Evolutionary conservation across 805 yeast genomes (phyloP), one percentile per base, ranked within the genome.

Genomic region (Candida adriatica): DNA sequence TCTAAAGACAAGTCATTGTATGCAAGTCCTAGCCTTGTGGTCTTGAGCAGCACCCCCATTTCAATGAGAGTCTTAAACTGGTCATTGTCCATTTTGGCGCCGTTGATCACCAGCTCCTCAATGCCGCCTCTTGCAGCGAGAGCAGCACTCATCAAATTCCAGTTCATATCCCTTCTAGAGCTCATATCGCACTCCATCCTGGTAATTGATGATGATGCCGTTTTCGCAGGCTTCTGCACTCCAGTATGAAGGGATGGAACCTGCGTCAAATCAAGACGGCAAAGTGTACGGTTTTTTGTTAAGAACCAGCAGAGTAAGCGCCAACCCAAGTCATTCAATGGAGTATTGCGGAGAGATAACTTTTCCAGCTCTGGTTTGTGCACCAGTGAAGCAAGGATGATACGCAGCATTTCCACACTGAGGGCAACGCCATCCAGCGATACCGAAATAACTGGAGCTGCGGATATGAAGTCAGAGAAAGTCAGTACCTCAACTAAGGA

Each of bases 401-500:
- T 69, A 42, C 79, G 66, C 34, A 87, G 64, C 84, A 87, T 90
- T 31, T 80, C 88, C 16, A 66, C 65, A 1, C 92, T 73, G 22
- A 90, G 55, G 8, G 68, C 59, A 18, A 83, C 88, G 33, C 94
- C 90, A 59, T 88, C 96, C 20, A 90, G 59, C 0, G 85, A 73
- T 6, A 88, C 55, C 52, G 87, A 78, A 14, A 77, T 64, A 6
- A 88, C 70, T 0, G 96, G 95, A 0, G 94, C 92, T 32, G 86
- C 75, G 30, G 95, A 66, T 17, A 88, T 59, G 45, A 88, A 90
- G 55, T 88, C 97, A 11, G 94, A 74, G 49, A 88, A 84, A 1
- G 96, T 76, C 45, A 83, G 71, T 18, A 88, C 72, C 56, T 88
- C 97, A 29, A 88, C 79, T 67, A 83, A 62, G 0, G 96, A 83